Base-by-base conservation (phyloP, 2,329 filamentous ascomycete genomes). In the Coniochaeta sp. region DNA sequence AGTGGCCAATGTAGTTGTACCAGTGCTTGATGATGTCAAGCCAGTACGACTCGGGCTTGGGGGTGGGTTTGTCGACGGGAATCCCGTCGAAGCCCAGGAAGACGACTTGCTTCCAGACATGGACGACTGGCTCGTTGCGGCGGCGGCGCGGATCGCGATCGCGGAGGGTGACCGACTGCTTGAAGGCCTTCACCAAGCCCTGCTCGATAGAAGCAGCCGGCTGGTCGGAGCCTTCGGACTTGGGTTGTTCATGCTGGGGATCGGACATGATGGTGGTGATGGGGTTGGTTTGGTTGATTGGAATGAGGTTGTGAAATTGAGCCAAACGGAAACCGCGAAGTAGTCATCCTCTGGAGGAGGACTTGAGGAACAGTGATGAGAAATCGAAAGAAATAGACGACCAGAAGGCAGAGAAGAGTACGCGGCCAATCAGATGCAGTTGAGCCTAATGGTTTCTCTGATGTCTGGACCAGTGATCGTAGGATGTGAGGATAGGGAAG, bases 1-100 rank as follows among this genome's bases (percentile, higher is more conserved):
- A 57, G 1, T 55, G 51, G 16, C 64, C 58, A 16, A 67, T 64
- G 53, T 71, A 71, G 12, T 51, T 7, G 1, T 64, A 38, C 60
- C 67, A 69, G 4, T 9, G 12, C 9, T 14, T 6, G 20, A 42
- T 9, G 10, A 42, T n/a, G 2, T 42, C 5, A 13, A 2, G 3
- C 38, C 38, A 6, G 5, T 2, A 3, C 13, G 4, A 22, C 35
- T 22, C 12, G 16, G 18, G 18, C 18, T 40, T 22, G 35, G n/a
- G n/a, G n/a, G n/a, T n/a, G n/a, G n/a, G n/a, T n/a, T n/a, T n/a
- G n/a, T n/a, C n/a, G n/a, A n/a, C n/a, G n/a, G n/a, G n/a, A n/a
- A n/a, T n/a, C 18, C 12, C 24, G 35, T 33, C n/a, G 8, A n/a
- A 12, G 31, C 10, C 8, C 5, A 33, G 31, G 9, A n/a, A 5